Evolutionary conservation across 2,329 filamentous ascomycete genomes (phyloP), one percentile per base, ranked within the genome.

Genomic region (Ceratocystis papillata): DNA sequence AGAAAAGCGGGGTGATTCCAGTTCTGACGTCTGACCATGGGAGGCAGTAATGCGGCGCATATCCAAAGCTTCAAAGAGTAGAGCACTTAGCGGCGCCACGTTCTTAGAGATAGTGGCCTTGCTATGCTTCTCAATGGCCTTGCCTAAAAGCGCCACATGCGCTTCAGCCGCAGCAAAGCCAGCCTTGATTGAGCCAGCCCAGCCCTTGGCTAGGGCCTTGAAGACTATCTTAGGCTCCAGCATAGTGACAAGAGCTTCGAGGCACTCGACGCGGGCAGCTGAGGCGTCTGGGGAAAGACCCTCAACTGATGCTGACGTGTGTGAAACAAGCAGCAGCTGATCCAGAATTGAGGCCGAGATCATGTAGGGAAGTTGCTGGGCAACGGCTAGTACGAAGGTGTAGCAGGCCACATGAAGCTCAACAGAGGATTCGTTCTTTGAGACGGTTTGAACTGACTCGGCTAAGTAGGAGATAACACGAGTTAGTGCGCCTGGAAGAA

Each of bases 281-380:
- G 85, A 81, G 30, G 84, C 83, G 64, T 86, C 82, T 4, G 81
- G 79, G 28, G 84, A 81, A 33, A 90, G 75, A 3, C 28, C 62
- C 20, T 78, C 80, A 3, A 82, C 79, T 65, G 81, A 81, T 17
- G 89, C 86, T 60, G 90, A 94, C 62, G 80, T 79, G 73, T 87
- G 88, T 4, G 90, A 92, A 10, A 89, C 80, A 15, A 80, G 77
- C 30, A 97, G 76, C 60, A 96, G 81, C 62, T 82, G 83, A 69
- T 89, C 85, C 10, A 97, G 76, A 70, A 93, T 87, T 4, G 82
- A 80, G 1, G 83, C 84, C 10, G 90, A 90, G 68, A 97, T 80
- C 85, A 97, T 96, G 76, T 89, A 96, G 0, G 93, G 90, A 30
- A 97, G 78, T 71, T 94, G 85, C 70, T 94, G 87, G 12, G 93